Evolutionary conservation across 306 rosid genomes (phyloP), one percentile per base, ranked within the genome.

Genomic region (Gillenia trifoliata): DNA sequence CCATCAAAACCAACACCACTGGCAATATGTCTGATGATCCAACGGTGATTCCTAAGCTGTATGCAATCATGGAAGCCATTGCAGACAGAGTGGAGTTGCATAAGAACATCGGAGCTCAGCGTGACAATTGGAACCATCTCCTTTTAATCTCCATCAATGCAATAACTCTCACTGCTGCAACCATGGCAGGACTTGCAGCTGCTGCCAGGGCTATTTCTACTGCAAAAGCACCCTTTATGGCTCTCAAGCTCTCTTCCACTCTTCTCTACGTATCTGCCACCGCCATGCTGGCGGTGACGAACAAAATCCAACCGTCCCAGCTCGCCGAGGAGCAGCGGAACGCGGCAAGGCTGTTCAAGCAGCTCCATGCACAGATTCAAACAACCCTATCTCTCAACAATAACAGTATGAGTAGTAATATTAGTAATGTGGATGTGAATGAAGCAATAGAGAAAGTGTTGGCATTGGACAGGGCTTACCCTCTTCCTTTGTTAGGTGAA

Each of bases 231-330:
- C 71, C 89, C 13, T 33, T 84, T 55, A 5, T 78, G 65, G 91
- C 97, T 13, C 83, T 89, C 64, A 89, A 89, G 79, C 79, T 91
- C 38, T 88, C 92, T 22, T 89, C 96, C 11, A 83, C 83, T 29
- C 36, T 88, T 56, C 92, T 93, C 10, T 93, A 85, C 71, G 73
- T 80, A 65, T 85, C 91, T 15, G 90, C 93, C 29, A 85, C 92
- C 4, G 92, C 83, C 17, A 71, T 93, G 19, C 77, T 83, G 71
- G 56, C 77, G 81, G 77, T 86, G 75, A 88, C 88, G 89, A 93
- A 85, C 91, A 91, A 81, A 71, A 81, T 91, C 69, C 98, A 91
- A 63, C 93, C 98, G 17, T 91, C 98, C 13, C 98, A 93, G 76
- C 89, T 93, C 7, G 91, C 86, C 2, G 97, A 93, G 68, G 96